A percentile compares a stretch with the other conserved stretches of the same genome.
Evolutionary conservation across 495 filamentous ascomycete genomes (phyloP).

Genomic region (Neurospora hispaniola): DNA sequence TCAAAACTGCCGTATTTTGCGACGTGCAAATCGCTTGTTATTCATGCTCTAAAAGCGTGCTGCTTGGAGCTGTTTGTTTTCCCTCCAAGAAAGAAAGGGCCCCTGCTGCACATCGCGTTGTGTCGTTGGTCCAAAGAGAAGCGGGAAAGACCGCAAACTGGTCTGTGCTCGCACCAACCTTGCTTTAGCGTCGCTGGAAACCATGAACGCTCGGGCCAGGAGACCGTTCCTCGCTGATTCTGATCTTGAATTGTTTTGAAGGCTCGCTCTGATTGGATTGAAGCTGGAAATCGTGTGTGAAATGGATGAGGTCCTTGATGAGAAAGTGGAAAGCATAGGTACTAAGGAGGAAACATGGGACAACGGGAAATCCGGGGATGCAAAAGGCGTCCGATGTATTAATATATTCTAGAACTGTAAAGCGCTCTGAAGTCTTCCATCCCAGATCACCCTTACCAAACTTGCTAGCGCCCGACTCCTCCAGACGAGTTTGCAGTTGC

Average conservation of each 20-base stretch:
- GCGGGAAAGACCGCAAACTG: not conserved
- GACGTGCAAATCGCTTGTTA: slow-evolving; percentile 5
- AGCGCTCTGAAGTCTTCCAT: not conserved
- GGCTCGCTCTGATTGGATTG: not conserved
- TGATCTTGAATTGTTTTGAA: not conserved
- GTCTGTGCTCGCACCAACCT: not conserved
- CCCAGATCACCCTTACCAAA: not conserved
- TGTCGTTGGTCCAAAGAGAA: not conserved
- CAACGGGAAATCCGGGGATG: not conserved
- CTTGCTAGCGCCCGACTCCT: not conserved
- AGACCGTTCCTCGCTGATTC: not conserved
- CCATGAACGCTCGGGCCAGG: not conserved
- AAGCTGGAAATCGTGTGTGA: not conserved
- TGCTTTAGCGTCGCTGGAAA: not conserved
- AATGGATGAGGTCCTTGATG: not conserved
- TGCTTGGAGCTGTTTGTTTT: slow-evolving; percentile 8
- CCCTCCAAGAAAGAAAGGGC: not conserved
- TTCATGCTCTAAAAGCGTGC: slow-evolving; percentile 1
- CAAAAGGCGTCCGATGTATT: not conserved
- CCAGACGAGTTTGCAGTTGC: not conserved
- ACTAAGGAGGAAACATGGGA: not conserved
- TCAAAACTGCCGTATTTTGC: slow-evolving; percentile 8
- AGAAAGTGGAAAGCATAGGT: not conserved
- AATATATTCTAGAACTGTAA: not conserved
- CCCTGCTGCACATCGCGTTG: not conserved